phyloP scores from a whole-genome alignment of 2,329 filamentous ascomycete species.

The Cytospora schulzeri region DNA sequence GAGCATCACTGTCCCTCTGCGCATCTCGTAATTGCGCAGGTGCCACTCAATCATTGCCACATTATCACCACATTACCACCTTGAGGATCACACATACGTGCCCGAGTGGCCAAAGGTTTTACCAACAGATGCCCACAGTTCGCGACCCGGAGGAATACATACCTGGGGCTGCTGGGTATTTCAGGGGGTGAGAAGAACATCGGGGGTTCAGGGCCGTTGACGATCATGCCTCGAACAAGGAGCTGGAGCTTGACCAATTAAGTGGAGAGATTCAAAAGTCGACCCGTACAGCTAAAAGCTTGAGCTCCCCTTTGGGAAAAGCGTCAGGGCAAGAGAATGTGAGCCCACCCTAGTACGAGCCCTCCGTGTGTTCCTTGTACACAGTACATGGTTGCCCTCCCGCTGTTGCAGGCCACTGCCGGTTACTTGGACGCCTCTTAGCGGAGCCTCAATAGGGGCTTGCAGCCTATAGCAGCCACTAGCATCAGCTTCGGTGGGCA shows the following conservation, averaged over 20 bases:
- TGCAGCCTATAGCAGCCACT: slow-evolving; percentile 16
- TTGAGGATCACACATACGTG: too few relatives aligned
- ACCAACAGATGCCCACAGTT: neutral
- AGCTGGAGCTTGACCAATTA: neutral
- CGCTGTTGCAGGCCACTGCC: neutral
- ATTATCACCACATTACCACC: neutral
- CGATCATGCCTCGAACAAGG: slow-evolving; percentile 13
- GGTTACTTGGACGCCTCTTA: neutral
- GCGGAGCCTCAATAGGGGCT: slow-evolving; percentile 17
- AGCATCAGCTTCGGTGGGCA: neutral
- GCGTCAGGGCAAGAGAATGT: slow-evolving; percentile 23
- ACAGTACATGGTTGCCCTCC: neutral
- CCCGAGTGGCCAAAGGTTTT: neutral
- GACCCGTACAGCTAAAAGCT: neutral
- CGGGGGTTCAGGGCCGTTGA: slow-evolving; percentile 12
- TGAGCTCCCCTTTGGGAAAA: slow-evolving; percentile 12
- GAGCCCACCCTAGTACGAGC: slow-evolving; percentile 4
- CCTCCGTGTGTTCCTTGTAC: neutral
- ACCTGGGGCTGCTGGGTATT: neutral
- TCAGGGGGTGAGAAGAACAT: neutral
- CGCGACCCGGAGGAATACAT: slow-evolving; percentile 1
- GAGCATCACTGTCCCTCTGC: neutral
- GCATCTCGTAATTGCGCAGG: neutral
- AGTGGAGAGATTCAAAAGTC: neutral
- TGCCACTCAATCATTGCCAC: neutral